These are phyloP conservation scores for Saccharomycopsis selenospora DNA, from an alignment of 805 yeast genomes.

Conservation along the genomic window DNA sequence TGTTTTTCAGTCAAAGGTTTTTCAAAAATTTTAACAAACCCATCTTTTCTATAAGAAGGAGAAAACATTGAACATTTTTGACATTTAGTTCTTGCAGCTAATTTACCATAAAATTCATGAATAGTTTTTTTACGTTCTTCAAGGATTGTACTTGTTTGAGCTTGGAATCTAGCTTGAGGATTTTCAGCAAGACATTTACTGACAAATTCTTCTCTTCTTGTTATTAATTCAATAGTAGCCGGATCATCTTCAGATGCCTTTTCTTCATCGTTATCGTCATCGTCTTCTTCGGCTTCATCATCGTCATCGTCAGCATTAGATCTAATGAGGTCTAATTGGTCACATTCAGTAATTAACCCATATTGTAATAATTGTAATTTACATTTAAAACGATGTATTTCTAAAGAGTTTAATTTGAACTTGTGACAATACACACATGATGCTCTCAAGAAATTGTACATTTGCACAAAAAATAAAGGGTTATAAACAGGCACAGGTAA, in stretches of 20 bases:
- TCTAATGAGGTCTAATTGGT: conserved; percentile 59
- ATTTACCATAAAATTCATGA: conserved; percentile 65
- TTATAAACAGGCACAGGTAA: conserved; percentile 93
- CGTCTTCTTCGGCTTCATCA: conserved; percentile 42
- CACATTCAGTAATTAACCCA: conserved; percentile 76
- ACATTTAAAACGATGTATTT: conserved; percentile 70
- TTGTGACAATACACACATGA: conserved; percentile 87
- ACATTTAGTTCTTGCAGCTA: conserved; percentile 78
- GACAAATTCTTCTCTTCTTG: conserved; percentile 63
- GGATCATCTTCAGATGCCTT: conserved; percentile 34
- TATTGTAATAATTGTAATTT: conserved; percentile 77
- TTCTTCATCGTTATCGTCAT: conserved; percentile 27
- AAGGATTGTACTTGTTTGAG: conserved; percentile 73
- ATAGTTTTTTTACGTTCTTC: conserved; percentile 78
- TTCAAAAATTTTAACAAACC: conserved; percentile 87
- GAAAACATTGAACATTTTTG: conserved; percentile 95
- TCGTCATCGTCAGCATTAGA: conserved; percentile 29
- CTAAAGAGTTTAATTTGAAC: conserved; percentile 62
- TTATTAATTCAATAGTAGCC: conserved; percentile 37
- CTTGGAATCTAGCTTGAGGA: conserved; percentile 56
- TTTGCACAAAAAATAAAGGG: conserved; percentile 88
- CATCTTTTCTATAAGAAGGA: conserved; percentile 92
- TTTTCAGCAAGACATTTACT: conserved; percentile 72
- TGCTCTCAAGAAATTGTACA: conserved; percentile 76
- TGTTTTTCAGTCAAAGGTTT: conserved; percentile 79